Conservation (phyloP, 257 asterid species). For the Thymus quinquecostatus region DNA sequence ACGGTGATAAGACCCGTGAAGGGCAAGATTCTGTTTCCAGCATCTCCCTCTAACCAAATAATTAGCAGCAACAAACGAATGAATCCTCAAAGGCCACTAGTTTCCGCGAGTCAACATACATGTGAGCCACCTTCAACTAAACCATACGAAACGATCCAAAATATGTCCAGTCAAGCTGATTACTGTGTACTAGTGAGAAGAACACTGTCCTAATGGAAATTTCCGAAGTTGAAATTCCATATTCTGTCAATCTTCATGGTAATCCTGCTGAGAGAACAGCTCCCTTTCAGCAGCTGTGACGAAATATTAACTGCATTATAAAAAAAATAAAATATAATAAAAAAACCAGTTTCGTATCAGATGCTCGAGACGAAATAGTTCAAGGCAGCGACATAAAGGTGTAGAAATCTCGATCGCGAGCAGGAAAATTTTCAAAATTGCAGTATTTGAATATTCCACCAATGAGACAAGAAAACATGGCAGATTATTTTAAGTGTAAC, state of each 20-base stretch:
- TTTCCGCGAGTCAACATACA: slow-evolving; percentile 15
- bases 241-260: slow-evolving; percentile 31
- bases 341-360: slow-evolving; percentile 27
- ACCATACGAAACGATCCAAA: background rate
- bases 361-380: slow-evolving; percentile 23
- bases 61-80: slow-evolving; percentile 19
- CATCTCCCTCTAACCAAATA: slow-evolving; percentile 48
- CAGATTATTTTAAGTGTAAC: slow-evolving; percentile 23
- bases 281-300: background rate
- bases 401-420: slow-evolving; percentile 26
- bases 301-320: slow-evolving; percentile 21
- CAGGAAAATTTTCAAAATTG: background rate
- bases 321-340: background rate
- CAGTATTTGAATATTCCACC: slow-evolving; percentile 8
- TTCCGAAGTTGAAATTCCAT: slow-evolving; percentile 14
- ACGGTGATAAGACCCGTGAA: slow-evolving; percentile 67
- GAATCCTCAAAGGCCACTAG: slow-evolving; percentile 25
- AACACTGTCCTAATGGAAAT: background rate
- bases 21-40: slow-evolving; percentile 70
- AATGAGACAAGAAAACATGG: background rate
- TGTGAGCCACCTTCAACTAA: slow-evolving; percentile 14
- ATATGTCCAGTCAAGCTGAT: slow-evolving; percentile 1
- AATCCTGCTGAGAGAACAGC: background rate
- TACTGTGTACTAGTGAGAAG: slow-evolving; percentile 1
- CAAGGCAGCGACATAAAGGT: slow-evolving; percentile 21